Evolutionary conservation across 208 protist genomes (phyloP).

Genomic region (Spongospora subterranea): DNA sequence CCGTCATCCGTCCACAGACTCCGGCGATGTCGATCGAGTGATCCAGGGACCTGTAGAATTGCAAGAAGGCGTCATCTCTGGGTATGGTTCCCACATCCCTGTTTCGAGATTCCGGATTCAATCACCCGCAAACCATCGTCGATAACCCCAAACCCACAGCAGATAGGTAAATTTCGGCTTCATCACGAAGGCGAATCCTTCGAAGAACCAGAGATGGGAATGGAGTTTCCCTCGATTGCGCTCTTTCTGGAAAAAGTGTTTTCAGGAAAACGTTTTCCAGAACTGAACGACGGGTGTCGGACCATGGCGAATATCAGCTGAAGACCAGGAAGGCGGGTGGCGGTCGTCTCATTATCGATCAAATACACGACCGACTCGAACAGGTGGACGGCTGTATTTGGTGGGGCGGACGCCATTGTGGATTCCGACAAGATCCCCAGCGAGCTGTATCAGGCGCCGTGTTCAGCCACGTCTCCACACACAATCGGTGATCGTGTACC

Average conservation of each 20-base stretch:
- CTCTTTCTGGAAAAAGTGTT: neutral
- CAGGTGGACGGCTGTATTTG: neutral
- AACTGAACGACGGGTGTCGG: neutral
- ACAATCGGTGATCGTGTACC: neutral
- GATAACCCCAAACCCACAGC: neutral
- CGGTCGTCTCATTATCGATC: neutral
- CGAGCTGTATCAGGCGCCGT: neutral
- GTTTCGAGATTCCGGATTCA: neutral
- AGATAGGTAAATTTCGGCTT: constrained; percentile 49
- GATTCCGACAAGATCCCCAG: constrained; percentile 38
- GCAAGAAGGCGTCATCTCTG: constrained; percentile 1
- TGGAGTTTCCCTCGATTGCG: constrained; percentile 22
- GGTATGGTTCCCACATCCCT: constrained; percentile 12
- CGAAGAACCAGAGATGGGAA: constrained; percentile 56
- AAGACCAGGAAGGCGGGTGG: neutral
- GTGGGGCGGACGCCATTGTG: neutral
- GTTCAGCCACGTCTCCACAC: neutral
- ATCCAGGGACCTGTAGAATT: constrained; percentile 45
- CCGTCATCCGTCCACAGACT: constrained; percentile 46
- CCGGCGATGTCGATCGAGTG: neutral
- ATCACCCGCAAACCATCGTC: neutral
- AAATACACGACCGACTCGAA: constrained; percentile 33
- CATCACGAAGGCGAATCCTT: constrained; percentile 49
- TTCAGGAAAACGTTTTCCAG: neutral
- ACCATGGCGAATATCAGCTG: constrained; percentile 34